These are phyloP conservation scores for Xylaria acuta DNA, from an alignment of 495 filamentous ascomycete species.

Conservation along the genomic window DNA sequence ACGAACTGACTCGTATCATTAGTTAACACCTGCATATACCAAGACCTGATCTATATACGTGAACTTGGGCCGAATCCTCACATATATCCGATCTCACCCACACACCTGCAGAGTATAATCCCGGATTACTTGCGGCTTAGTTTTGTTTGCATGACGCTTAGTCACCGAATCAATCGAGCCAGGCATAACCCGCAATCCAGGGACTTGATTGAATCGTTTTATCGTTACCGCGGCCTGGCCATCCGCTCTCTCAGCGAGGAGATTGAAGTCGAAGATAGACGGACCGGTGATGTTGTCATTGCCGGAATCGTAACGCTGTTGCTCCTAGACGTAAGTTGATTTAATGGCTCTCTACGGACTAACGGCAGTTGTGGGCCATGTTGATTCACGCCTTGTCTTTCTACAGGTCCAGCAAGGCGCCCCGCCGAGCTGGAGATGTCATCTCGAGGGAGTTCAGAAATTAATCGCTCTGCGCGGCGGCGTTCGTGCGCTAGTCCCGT, in stretches of 20 bases:
- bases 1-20: constrained; percentile 13
- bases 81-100: constrained; percentile 39
- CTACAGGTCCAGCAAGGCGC: background rate
- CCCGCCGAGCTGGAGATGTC: background rate
- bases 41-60: constrained; percentile 32
- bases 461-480: background rate
- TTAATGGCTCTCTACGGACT: background rate
- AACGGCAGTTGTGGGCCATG: background rate
- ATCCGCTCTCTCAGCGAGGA: constrained; percentile 44
- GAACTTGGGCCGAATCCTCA: constrained; percentile 41
- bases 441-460: background rate
- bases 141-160: constrained; percentile 44
- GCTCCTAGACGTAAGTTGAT: background rate
- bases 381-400: background rate
- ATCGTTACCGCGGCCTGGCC: constrained; percentile 41
- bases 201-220: constrained; percentile 36
- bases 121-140: constrained; percentile 39
- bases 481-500: background rate
- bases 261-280: constrained; percentile 28
- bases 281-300: constrained; percentile 35
- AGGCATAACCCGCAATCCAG: constrained; percentile 21
- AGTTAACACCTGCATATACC: constrained; percentile 45
- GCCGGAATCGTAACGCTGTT: constrained; percentile 9
- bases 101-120: constrained; percentile 27
- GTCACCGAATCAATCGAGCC: constrained; percentile 43